Conservation (phyloP, 331 rosid species). For the Acacia pycnantha region DNA sequence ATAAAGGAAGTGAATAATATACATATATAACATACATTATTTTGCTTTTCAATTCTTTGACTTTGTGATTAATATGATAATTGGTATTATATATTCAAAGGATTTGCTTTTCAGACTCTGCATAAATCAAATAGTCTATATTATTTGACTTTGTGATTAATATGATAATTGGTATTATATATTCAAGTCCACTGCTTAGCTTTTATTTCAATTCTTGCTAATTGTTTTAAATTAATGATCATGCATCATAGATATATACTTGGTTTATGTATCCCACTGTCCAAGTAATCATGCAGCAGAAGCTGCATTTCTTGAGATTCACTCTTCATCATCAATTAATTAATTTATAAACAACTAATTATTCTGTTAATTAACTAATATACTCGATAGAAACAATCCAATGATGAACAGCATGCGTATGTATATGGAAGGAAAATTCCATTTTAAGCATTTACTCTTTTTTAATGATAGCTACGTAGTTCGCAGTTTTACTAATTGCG, state of each 20-base stretch:
- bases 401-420: background rate
- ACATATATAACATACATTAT: slow-evolving; percentile 24
- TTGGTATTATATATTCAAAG: background rate
- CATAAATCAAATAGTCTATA: background rate
- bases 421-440: background rate
- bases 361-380: background rate
- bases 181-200: background rate
- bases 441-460: background rate
- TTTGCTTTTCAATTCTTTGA: slow-evolving; percentile 24
- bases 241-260: background rate
- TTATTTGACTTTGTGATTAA: slow-evolving; percentile 5
- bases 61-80: background rate
- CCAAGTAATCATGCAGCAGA: background rate
- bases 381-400: background rate
- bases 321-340: background rate
- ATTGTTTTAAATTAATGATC: background rate
- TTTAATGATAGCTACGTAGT: background rate
- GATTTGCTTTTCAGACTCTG: slow-evolving; percentile 12
- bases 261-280: background rate
- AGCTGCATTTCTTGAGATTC: slow-evolving; percentile 16
- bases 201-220: background rate
- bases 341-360: background rate
- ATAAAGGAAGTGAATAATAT: background rate
- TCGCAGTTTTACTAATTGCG: background rate
- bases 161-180: too few relatives aligned